Base-by-base conservation (phyloP, 305 asterid species). In the Solanum hybrid region DNA sequence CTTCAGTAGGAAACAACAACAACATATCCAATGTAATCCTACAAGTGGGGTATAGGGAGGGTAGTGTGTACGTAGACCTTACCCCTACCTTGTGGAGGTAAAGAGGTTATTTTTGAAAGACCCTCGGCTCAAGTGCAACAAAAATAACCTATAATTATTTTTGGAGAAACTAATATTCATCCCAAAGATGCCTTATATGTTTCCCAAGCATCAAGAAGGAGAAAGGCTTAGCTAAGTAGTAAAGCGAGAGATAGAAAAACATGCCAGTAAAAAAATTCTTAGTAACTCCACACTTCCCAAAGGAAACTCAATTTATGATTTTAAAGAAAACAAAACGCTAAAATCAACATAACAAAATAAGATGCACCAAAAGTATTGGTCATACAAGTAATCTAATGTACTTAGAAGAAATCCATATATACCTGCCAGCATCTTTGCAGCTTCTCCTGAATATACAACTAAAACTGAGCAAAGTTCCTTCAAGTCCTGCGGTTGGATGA, bases 401-500 rank as follows among this genome's bases (percentile, higher is more conserved):
- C 75, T 29, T 51, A 5, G 12, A 31, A 51, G 86, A 86, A 5
- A 35, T 6, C 56, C 88, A 90, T 73, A 78, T 31, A 46, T 93
- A 97, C 99, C 99, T 93, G 95, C 97, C 93, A 97, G 92, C 95
- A 96, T 91, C 91, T 91, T 95, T 69, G 98, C 98, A 77, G 99
- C 96, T 94, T 96, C 98, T 69, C 94, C 96, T n/a, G 99, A 95
- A 93, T 95, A 95, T 79, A 96, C 95, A 60, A 94, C 98, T 91
- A 97, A 96, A 89, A 96, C 98, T 22, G 99, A 96, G 92, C 99
- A 97, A 88, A 97, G 97, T 89, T 96, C 99, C 94, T 93, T 96
- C 96, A 93, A 90, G 92, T 97, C 98, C 93, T 94, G 96, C 79
- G 98, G 97, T 93, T 94, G 98, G 89, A 97, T 97, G 94, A 96